These are phyloP conservation scores for Nicotiana sylvestris DNA, from an alignment of 257 asterid genomes.

Conservation along the genomic window DNA sequence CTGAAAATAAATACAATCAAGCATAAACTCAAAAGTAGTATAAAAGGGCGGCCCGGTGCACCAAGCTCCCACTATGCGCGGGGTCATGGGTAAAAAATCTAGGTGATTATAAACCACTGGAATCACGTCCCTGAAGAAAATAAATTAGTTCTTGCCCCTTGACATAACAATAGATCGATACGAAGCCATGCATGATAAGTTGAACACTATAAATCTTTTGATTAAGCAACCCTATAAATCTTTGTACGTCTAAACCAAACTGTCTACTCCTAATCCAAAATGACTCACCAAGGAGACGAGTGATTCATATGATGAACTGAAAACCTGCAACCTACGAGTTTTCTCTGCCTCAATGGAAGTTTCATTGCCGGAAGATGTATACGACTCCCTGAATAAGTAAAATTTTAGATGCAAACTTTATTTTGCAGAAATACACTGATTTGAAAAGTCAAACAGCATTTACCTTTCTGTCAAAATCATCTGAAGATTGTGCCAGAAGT, in stretches of 20 bases:
- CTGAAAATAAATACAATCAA: constrained; percentile 32
- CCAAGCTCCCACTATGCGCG: too few species aligned
- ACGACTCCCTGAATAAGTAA: constrained; percentile 59
- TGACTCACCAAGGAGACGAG: constrained; percentile 86
- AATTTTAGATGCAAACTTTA: constrained; percentile 24
- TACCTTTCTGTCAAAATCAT: constrained; percentile 73
- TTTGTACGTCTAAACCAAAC: not conserved
- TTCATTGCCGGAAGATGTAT: constrained; percentile 49
- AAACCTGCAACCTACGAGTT: constrained; percentile 62
- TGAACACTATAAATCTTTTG: not conserved
- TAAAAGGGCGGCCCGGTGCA: too few species aligned
- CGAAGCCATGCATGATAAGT: not conserved
- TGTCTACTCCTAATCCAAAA: not conserved
- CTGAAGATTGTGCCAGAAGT: constrained; percentile 98
- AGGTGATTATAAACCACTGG: not conserved
- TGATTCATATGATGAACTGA: constrained; percentile 73
- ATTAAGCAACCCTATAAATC: not conserved
- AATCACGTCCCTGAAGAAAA: not conserved
- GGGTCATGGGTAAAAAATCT: not conserved
- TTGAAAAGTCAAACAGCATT: constrained; percentile 12
- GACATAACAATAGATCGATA: not conserved
- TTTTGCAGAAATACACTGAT: constrained; percentile 15
- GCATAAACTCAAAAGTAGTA: not conserved
- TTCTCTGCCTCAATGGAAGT: constrained; percentile 65
- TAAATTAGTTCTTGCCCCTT: not conserved